A percentile compares a stretch with the other conserved stretches of the same genome.
These are phyloP conservation scores for Phytophthora litchii DNA, from an alignment of 352 stramenopile species.

Conservation along the genomic window DNA sequence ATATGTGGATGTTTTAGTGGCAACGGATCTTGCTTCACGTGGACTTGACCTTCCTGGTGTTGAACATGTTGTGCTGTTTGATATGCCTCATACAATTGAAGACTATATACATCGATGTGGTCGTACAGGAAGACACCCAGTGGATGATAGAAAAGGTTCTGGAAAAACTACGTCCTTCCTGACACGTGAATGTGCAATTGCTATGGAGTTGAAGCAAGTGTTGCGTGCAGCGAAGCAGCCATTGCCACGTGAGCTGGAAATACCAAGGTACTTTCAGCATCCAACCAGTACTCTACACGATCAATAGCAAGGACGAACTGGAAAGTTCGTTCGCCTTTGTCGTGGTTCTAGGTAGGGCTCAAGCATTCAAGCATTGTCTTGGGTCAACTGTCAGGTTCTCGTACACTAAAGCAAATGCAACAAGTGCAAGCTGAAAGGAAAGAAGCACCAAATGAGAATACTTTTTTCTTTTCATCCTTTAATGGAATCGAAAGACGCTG, in stretches of 20 bases:
- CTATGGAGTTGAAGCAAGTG: slow-evolving; percentile 53
- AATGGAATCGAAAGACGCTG: slow-evolving; percentile 83
- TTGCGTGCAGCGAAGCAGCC: slow-evolving; percentile 48
- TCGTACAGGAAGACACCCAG: slow-evolving; percentile 55
- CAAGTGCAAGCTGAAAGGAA: neutral
- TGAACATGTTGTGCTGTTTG: slow-evolving; percentile 86
- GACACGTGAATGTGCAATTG: slow-evolving; percentile 60
- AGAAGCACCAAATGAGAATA: slow-evolving; percentile 30
- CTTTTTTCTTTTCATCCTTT: slow-evolving; percentile 68
- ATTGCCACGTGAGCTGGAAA: slow-evolving; percentile 54
- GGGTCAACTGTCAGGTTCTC: slow-evolving; percentile 13
- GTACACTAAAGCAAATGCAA: neutral
- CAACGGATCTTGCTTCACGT: slow-evolving; percentile 89
- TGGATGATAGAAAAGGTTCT: slow-evolving; percentile 31
- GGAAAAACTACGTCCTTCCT: slow-evolving; percentile 61
- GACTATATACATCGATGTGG: slow-evolving; percentile 92
- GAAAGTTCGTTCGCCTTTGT: neutral
- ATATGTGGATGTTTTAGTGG: slow-evolving; percentile 85
- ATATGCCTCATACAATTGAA: slow-evolving; percentile 92
- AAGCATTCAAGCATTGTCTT: neutral
- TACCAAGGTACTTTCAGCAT: slow-evolving; percentile 44
- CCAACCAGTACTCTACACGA: slow-evolving; percentile 4
- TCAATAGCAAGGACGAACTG: neutral
- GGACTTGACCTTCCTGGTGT: slow-evolving; percentile 91
- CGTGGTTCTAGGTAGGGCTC: neutral